Evolutionary conservation across 148 eudicot genomes (phyloP).

Genomic region (Cornus kousa): DNA sequence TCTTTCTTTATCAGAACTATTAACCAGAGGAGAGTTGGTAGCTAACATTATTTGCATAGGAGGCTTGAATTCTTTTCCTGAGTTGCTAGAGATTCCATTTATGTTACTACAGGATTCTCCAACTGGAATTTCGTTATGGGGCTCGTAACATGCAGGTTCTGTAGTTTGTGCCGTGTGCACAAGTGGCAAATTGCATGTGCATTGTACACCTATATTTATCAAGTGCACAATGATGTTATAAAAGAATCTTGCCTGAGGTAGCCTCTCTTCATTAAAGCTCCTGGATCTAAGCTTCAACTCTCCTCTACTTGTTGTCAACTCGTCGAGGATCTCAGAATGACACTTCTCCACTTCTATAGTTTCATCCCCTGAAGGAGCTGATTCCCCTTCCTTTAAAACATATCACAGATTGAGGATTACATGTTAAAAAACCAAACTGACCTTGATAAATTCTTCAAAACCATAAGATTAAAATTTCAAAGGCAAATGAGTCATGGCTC

Average conservation of each 20-base stretch:
- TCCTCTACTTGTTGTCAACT: conserved; percentile 54
- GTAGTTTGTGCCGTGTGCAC: neutral
- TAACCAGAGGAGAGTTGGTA: too few species aligned
- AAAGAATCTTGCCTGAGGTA: conserved; percentile 29
- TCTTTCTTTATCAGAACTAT: too few species aligned
- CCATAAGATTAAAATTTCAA: neutral
- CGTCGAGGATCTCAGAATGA: conserved; percentile 50
- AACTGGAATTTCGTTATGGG: too few species aligned
- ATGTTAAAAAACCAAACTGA: neutral
- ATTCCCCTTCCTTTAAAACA: conserved; percentile 28
- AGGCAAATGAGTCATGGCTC: neutral
- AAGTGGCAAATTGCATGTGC: neutral
- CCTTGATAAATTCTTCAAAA: neutral
- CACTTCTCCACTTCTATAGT: conserved; percentile 15
- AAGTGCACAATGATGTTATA: neutral
- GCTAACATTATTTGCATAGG: too few species aligned
- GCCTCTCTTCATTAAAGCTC: conserved; percentile 28
- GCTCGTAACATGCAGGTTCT: neutral
- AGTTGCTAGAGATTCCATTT: neutral
- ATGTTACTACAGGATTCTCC: neutral
- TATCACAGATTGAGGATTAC: neutral
- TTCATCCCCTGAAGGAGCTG: neutral
- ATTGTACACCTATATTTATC: neutral
- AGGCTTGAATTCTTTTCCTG: neutral
- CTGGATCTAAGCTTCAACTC: conserved; percentile 47